Evolutionary conservation across 2,329 filamentous ascomycete species (phyloP).

Genomic region (Ceratocystis destructans): DNA sequence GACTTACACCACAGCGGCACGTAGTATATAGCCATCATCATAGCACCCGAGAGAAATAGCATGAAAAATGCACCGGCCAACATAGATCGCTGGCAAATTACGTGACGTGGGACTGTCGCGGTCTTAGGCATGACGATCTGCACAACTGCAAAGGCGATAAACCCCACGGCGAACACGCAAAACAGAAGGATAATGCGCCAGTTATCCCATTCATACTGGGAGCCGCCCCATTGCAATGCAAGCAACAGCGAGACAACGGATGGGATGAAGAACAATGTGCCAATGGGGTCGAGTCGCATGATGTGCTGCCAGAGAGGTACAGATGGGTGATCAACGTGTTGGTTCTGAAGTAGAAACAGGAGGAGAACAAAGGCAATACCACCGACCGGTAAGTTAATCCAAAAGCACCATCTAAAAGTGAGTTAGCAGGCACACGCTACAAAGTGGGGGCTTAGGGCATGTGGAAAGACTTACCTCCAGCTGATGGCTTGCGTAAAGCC

Average conservation of each 20-base stretch:
- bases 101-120: conserved; percentile 41
- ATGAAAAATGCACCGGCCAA: conserved; percentile 34
- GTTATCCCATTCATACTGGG: conserved; percentile 37
- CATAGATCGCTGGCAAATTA: conserved; percentile 44
- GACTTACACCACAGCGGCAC: conserved; percentile 42
- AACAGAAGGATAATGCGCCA: conserved; percentile 43
- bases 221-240: conserved; percentile 50
- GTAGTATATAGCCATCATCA: conserved; percentile 43
- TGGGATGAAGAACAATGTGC: conserved; percentile 46
- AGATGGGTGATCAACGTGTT: conserved; percentile 21
- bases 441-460: background rate
- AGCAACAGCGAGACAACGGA: conserved; percentile 46
- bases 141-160: conserved; percentile 35
- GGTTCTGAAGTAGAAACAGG: conserved; percentile 35
- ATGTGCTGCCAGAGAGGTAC: conserved; percentile 31
- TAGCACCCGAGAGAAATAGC: conserved; percentile 35
- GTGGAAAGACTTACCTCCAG: conserved; percentile 31
- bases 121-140: conserved; percentile 41
- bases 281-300: conserved; percentile 43
- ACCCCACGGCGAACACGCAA: conserved; percentile 34
- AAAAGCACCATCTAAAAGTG: conserved; percentile 40
- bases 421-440: background rate
- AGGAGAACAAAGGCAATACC: conserved; percentile 37
- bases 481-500: conserved; percentile 35
- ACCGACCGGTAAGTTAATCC: conserved; percentile 44